Base-by-base conservation (phyloP, 2,329 filamentous ascomycete genomes). In the Tolypocladium amazonense region DNA sequence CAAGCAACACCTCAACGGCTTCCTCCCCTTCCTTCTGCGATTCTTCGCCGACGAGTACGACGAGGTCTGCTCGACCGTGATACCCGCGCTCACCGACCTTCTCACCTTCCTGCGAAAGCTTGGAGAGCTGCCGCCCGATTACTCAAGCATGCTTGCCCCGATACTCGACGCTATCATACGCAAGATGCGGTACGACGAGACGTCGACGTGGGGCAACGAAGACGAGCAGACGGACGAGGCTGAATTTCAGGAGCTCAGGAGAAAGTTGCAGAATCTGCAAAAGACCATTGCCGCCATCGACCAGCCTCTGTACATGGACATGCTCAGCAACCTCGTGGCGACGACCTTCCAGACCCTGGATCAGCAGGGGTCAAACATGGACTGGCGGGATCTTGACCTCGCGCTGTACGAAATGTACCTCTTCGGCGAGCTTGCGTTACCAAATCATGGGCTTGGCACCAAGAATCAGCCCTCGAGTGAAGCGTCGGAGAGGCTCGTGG, bases 31-130 rank as follows among this genome's bases (percentile, higher is more conserved):
- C 66, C 81, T 97, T 15, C 79, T 99, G 57, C 89, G 93, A 45
- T 97, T 97, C 79, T 97, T 99, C 76, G 89, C 92, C 30, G 94
- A 99, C 73, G 92, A 99, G 71, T 99, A 95, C 72, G 94, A 99
- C 73, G 94, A 99, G 76, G 88, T 99, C 66, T 97, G 94, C 79
- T 95, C 92, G 41, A 94, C 91, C 15, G 91, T 97, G 61, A 96
- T 99, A 62, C 90, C 92, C 27, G 93, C 90, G 43, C 84, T 97
- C 59, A 96, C 90, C 56, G 95, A 99, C 68, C 83, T 97, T 56
- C 83, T 99, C 62, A 92, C 91, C 35, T 93, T 96, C 72, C 83
- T 97, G 64, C 88, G 94, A 60, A 96, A 92, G 73, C 79, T 92
- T 43, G 83, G 87, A 15, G 80, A 85, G 25, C 79, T 95, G n/a